These are phyloP conservation scores for Ambrosiella xylebori DNA, from an alignment of 2,329 filamentous ascomycete genomes.

Conservation along the genomic window DNA sequence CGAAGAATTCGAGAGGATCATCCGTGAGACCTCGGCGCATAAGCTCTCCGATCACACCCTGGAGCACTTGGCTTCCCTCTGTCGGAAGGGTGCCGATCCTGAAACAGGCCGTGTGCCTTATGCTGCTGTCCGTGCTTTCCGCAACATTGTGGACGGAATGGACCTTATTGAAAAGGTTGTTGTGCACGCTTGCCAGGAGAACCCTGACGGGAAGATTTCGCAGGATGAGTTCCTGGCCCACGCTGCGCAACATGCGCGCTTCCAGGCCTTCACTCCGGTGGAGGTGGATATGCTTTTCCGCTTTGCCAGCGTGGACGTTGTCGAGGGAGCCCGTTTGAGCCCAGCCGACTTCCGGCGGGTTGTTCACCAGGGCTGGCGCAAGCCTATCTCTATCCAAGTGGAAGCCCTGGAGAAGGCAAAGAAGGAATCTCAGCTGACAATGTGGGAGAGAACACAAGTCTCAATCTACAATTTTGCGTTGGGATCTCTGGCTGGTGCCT, in stretches of 20 bases:
- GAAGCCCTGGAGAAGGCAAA: conserved; percentile 17
- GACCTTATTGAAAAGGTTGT: conserved; percentile 90
- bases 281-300: conserved; percentile 98
- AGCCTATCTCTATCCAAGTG: conserved; percentile 30
- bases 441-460: conserved; percentile 30
- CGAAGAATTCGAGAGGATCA: conserved; percentile 92
- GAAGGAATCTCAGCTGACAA: conserved; percentile 19
- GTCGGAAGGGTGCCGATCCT: conserved; percentile 39
- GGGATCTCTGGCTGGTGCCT: conserved; percentile 80
- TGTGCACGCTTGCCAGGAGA: conserved; percentile 69
- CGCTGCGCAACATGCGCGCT: conserved; percentile 76
- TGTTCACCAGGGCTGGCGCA: conserved; percentile 77
- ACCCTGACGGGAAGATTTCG: conserved; percentile 80
- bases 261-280: conserved; percentile 95
- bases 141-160: conserved; percentile 96
- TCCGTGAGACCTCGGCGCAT: conserved; percentile 78
- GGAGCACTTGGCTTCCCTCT: conserved; percentile 76
- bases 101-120: conserved; percentile 92
- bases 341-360: conserved; percentile 85
- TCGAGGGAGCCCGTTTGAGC: conserved; percentile 50
- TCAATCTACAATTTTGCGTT: conserved; percentile 82
- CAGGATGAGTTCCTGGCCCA: conserved; percentile 88
- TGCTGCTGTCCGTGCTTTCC: conserved; percentile 91
- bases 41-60: conserved; percentile 95
- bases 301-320: conserved; percentile 83